Percentiles rank a stretch among this genome's conserved stretches.
phyloP scores from a whole-genome alignment of 2,329 filamentous ascomycete genomes.

The Chaetomium olivaceum region DNA sequence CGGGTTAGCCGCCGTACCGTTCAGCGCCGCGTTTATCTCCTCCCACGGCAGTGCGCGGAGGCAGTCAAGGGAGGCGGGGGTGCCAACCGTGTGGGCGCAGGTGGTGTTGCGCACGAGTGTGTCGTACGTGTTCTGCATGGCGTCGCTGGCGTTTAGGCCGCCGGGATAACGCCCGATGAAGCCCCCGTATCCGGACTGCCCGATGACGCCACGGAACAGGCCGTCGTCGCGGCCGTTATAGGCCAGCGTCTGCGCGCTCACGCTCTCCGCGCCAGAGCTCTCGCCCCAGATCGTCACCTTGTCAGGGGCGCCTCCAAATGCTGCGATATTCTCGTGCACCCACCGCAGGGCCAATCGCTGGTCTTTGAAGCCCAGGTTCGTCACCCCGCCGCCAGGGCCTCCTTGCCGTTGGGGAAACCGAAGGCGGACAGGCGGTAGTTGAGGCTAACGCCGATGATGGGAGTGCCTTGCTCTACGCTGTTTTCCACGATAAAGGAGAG shows the following conservation, averaged over 20 bases:
- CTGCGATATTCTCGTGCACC: slow-evolving; percentile 47
- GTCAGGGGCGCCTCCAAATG: slow-evolving; percentile 44
- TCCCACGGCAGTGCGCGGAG: slow-evolving; percentile 35
- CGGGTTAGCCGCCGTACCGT: slow-evolving; percentile 21
- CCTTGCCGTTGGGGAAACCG: slow-evolving; percentile 48
- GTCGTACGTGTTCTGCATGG: slow-evolving; percentile 29
- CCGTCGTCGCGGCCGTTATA: slow-evolving; percentile 48
- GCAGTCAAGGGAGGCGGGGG: slow-evolving; percentile 31
- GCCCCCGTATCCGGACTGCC: slow-evolving; percentile 20
- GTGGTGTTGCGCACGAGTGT: slow-evolving; percentile 34
- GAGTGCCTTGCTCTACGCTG: slow-evolving; percentile 45
- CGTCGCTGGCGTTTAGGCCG: background rate
- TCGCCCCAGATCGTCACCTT: slow-evolving; percentile 45
- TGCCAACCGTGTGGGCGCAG: slow-evolving; percentile 30
- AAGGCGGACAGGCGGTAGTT: slow-evolving; percentile 50
- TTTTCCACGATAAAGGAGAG: slow-evolving; percentile 58
- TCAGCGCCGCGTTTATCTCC: slow-evolving; percentile 33
- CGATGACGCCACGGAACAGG: slow-evolving; percentile 43
- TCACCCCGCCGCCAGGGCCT: slow-evolving; percentile 44
- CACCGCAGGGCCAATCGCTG: slow-evolving; percentile 48
- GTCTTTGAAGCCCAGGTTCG: slow-evolving; percentile 51
- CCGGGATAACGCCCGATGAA: slow-evolving; percentile 27
- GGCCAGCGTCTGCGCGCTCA: slow-evolving; percentile 38
- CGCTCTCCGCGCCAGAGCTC: slow-evolving; percentile 44
- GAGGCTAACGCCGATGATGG: slow-evolving; percentile 50